Base-by-base conservation (phyloP, 1,284 basidiomycete genomes). In the Puccinia polysora region DNA sequence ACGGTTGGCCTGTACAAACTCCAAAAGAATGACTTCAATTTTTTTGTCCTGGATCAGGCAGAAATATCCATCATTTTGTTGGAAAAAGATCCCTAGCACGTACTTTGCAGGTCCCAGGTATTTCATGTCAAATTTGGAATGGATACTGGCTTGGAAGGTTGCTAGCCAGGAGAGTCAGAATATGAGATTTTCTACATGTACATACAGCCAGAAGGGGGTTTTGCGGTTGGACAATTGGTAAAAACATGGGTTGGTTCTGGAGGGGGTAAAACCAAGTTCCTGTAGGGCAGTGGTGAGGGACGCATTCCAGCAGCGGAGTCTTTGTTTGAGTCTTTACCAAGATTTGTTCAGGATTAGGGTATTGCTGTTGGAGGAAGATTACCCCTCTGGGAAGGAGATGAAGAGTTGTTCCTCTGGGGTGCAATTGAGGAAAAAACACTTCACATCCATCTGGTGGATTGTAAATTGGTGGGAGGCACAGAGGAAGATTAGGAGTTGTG, bases 361-460 rank as follows among this genome's bases (percentile, higher is more conserved):
- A 20, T 2, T 10, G 25, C 47, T 63, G 4, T 25, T 10, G 23
- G 4, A 12, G 43, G 5, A 5, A 28, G 5, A 8, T 15, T 12
- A 32, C 12, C 43, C 15, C 1, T 45, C 64, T 8, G 23, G 49
- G 8, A 30, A n/a, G 15, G 20, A n/a, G 12, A 65, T 65, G 38
- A 53, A 55, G 2, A 65, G 34, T 20, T 38, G 5, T 40, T 65
- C 32, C 0, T 65, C 49, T 1, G 63, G 63, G 2, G 2, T 25
- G 0, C 63, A 30, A 25, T 65, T 50, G 0, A 65, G 34, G 23
- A 65, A 65, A 0, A 49, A 45, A 18, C 30, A 50, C 12, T 38
- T 36, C 14, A 53, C 34, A 30, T 65, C 47, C 47, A 65, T 65
- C 14, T 53, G 63, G 14, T 65, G 49, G 45, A 65, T 53, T 18